Evolutionary conservation across 176 grass and related monocot species (phyloP).

Genomic region (maize (Zea mays)): DNA sequence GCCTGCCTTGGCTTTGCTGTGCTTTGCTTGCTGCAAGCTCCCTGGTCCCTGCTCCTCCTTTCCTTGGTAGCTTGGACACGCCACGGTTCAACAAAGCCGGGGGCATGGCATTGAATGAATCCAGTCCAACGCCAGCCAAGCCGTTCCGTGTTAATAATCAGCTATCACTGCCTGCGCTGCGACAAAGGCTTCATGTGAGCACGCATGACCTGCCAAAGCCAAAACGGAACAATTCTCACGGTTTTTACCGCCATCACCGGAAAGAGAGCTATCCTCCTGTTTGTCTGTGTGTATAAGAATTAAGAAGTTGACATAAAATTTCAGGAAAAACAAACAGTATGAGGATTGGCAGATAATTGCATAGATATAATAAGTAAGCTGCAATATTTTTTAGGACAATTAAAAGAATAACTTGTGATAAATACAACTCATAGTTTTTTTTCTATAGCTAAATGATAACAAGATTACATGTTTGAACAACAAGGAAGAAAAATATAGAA

Average conservation of each 20-base stretch:
- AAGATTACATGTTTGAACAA: no score
- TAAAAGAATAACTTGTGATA: background rate
- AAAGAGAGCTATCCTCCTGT: background rate
- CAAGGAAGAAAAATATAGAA: no score
- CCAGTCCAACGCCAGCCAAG: background rate
- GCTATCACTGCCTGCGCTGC: background rate
- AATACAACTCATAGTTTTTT: background rate
- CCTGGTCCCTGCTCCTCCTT: background rate
- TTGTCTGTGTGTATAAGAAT: background rate
- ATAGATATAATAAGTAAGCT: no score
- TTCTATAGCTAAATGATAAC: no score
- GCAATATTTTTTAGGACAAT: background rate
- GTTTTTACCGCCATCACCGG: slow-evolving; percentile 11
- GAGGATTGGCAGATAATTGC: background rate
- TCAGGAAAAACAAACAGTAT: background rate
- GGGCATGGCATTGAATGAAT: slow-evolving; percentile 16
- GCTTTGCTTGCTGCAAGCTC: background rate
- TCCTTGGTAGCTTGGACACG: slow-evolving; percentile 10
- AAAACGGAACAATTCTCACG: slow-evolving; percentile 26
- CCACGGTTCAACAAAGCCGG: background rate
- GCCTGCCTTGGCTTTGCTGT: background rate
- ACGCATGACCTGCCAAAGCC: background rate
- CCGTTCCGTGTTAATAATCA: background rate
- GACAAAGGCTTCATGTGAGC: slow-evolving; percentile 13
- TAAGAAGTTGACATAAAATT: background rate